phyloP scores from a whole-genome alignment of 2,329 filamentous ascomycete species.

The Peltaster fructicola region DNA sequence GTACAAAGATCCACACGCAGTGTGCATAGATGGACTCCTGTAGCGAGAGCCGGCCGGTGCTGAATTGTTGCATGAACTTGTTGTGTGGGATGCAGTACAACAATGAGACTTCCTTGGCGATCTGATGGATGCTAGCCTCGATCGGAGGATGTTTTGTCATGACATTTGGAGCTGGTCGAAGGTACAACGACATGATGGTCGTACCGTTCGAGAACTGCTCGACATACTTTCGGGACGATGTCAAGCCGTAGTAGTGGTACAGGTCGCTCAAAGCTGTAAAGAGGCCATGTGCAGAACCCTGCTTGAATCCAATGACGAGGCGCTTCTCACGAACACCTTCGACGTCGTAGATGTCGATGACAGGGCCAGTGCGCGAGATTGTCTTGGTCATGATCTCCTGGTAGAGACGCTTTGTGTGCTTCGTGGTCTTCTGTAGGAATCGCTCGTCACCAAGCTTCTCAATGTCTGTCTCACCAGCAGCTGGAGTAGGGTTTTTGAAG shows the following conservation, averaged over 20 bases:
- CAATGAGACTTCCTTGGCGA: conserved; percentile 94
- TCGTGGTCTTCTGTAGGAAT: conserved; percentile 88
- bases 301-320: conserved; percentile 84
- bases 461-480: conserved; percentile 64
- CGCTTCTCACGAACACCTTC: conserved; percentile 83
- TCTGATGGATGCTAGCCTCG: conserved; percentile 90
- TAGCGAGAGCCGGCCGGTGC: conserved; percentile 66
- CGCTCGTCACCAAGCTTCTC: conserved; percentile 84
- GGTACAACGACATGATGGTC: conserved; percentile 89
- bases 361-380: conserved; percentile 70
- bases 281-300: conserved; percentile 75
- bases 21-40: conserved; percentile 97
- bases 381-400: conserved; percentile 80
- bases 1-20: conserved; percentile 92
- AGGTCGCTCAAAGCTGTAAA: conserved; percentile 92
- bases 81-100: conserved; percentile 97
- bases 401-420: conserved; percentile 91
- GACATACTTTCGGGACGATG: conserved; percentile 90
- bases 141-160: conserved; percentile 53
- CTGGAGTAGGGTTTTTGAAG: conserved; percentile 61
- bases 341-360: conserved; percentile 96
- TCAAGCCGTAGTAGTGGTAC: conserved; percentile 97
- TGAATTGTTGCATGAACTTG: conserved; percentile 83
- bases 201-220: conserved; percentile 98
- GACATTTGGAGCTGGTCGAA: conserved; percentile 50